Conservation (phyloP, 805 yeast genomes). For the Grigorovia humatica region DNA sequence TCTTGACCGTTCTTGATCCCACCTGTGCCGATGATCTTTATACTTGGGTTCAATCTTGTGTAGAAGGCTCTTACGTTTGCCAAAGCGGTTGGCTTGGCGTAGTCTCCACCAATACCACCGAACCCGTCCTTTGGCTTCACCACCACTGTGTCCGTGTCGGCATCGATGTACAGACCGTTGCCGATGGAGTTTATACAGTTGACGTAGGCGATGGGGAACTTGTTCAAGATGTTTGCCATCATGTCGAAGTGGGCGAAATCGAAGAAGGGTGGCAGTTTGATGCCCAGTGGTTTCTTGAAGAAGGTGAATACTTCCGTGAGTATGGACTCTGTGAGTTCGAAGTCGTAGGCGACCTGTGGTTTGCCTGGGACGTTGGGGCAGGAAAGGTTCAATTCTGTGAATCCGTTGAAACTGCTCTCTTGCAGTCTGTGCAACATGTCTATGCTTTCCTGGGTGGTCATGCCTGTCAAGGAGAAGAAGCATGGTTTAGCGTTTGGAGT, state of each 20-base stretch:
- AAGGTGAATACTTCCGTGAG: constrained; percentile 18
- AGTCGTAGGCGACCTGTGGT: constrained; percentile 27
- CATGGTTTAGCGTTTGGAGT: constrained; percentile 7
- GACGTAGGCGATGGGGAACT: constrained; percentile 22
- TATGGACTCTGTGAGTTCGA: constrained; percentile 19
- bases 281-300: constrained; percentile 24
- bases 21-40: constrained; percentile 25
- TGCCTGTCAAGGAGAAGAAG: constrained; percentile 26
- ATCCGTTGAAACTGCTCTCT: constrained; percentile 19
- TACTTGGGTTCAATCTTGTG: constrained; percentile 21
- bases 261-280: constrained; percentile 26
- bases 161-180: constrained; percentile 24
- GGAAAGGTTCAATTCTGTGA: constrained; percentile 23
- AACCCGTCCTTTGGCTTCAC: constrained; percentile 26
- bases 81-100: constrained; percentile 26
- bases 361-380: constrained; percentile 30
- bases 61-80: constrained; percentile 28
- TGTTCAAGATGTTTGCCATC: constrained; percentile 20
- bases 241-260: constrained; percentile 27
- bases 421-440: constrained; percentile 17
- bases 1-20: constrained; percentile 25
- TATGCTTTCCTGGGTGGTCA: constrained; percentile 23
- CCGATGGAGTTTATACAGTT: constrained; percentile 26
- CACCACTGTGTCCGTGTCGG: constrained; percentile 22
- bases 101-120: constrained; percentile 28